Evolutionary conservation across 495 filamentous ascomycete species (phyloP).

Genomic region (Lasiosphaeris hirsuta): DNA sequence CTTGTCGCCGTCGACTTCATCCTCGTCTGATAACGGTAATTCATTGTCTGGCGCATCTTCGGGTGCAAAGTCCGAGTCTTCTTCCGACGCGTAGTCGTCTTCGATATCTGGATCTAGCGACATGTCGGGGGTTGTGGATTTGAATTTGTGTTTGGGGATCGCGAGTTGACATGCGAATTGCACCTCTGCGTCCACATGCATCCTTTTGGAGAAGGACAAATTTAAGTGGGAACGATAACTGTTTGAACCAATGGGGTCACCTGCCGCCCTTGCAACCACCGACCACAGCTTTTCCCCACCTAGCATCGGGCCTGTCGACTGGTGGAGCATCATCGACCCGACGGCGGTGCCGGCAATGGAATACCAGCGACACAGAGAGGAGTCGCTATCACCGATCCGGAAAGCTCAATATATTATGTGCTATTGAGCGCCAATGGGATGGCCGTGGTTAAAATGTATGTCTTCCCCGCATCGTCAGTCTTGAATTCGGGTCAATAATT

Average conservation of each 20-base stretch:
- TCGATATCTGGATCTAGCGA: conserved; percentile 26
- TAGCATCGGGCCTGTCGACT: conserved; percentile 10
- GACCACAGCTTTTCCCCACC: background rate
- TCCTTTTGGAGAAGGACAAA: conserved; percentile 1
- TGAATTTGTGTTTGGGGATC: background rate
- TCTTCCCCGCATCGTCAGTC: conserved; percentile 6
- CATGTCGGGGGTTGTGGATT: conserved; percentile 8
- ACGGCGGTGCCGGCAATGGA: conserved; percentile 1
- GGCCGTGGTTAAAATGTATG: conserved; percentile 1
- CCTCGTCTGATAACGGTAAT: conserved; percentile 44
- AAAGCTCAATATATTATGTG: conserved; percentile 7
- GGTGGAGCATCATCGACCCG: background rate
- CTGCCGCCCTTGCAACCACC: background rate
- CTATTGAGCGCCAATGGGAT: conserved; percentile 1
- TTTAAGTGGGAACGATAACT: background rate
- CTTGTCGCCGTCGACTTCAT: conserved; percentile 19
- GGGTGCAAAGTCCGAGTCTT: conserved; percentile 73
- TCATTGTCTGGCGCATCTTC: conserved; percentile 51
- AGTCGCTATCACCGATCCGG: conserved; percentile 17
- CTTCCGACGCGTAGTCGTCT: conserved; percentile 65
- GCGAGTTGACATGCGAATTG: background rate
- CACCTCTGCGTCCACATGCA: background rate
- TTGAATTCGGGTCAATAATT: too few species aligned
- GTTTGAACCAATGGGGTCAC: background rate
- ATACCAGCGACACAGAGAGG: background rate